phyloP scores from a whole-genome alignment of 208 protist species.

The Trypanosoma vivax region DNA sequence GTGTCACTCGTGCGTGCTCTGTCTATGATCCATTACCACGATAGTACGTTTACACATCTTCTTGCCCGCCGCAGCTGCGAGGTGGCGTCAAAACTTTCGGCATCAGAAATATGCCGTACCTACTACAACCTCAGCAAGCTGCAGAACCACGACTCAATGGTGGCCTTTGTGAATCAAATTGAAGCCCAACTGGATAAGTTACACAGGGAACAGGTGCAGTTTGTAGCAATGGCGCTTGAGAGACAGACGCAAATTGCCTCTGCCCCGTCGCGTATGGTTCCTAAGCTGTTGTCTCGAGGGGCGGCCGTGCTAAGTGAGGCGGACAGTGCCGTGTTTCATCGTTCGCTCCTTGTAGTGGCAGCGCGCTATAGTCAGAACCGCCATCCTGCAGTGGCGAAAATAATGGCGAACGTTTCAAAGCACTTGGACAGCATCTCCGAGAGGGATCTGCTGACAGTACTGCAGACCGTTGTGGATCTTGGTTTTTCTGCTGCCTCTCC shows the following conservation, averaged over 20 bases:
- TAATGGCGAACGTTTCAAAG: conserved; percentile 34
- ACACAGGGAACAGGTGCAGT: conserved; percentile 35
- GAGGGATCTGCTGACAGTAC: conserved; percentile 42
- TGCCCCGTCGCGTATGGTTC: conserved; percentile 39
- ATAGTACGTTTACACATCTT: conserved; percentile 55
- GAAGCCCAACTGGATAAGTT: conserved; percentile 31
- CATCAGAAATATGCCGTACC: conserved; percentile 42
- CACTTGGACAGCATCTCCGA: conserved; percentile 22
- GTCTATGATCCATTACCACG: conserved; percentile 55
- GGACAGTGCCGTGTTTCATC: conserved; percentile 37
- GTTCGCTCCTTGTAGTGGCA: conserved; percentile 49
- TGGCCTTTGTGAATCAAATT: conserved; percentile 65
- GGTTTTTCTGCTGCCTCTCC: conserved; percentile 14
- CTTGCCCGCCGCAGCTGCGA: conserved; percentile 73
- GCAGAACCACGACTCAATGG: conserved; percentile 66
- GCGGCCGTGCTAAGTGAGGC: conserved; percentile 26
- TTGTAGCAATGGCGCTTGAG: conserved; percentile 53
- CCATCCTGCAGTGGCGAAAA: conserved; percentile 19
- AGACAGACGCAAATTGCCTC: conserved; percentile 58
- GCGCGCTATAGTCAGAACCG: conserved; percentile 49
- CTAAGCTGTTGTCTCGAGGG: conserved; percentile 33
- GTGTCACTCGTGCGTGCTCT: conserved; percentile 43
- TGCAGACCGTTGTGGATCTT: conserved; percentile 41
- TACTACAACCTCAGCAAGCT: conserved; percentile 76
- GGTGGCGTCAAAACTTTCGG: conserved; percentile 40